phyloP scores from a whole-genome alignment of 1,284 basidiomycete genomes.

The Thecaphora frezii region DNA sequence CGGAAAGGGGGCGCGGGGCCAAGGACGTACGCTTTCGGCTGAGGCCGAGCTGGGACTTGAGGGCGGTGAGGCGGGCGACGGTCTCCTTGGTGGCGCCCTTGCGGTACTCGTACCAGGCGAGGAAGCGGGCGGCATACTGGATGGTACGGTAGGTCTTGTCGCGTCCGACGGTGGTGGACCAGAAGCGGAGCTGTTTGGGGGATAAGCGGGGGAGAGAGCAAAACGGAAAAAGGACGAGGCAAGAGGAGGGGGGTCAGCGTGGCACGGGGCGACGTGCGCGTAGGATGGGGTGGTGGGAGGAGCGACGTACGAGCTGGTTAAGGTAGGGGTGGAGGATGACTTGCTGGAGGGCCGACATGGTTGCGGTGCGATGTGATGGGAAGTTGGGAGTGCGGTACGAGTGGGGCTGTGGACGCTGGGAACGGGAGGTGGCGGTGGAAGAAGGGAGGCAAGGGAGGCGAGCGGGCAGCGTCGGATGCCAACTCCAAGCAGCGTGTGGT shows the following conservation, averaged over 20 bases:
- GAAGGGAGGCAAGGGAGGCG: too few species aligned
- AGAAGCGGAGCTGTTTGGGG: constrained; percentile 54
- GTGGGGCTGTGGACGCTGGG: too few species aligned
- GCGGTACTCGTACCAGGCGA: constrained; percentile 71
- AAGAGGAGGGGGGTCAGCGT: background rate
- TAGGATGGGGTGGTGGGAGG: background rate
- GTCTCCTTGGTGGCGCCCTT: constrained; percentile 61
- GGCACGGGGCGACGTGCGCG: background rate
- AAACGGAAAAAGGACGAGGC: background rate
- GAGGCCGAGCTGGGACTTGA: constrained; percentile 61
- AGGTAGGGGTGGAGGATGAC: constrained; percentile 58
- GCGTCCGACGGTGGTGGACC: constrained; percentile 58
- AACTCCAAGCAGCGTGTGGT: too few species aligned
- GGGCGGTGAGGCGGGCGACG: constrained; percentile 58
- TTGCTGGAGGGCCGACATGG: constrained; percentile 57
- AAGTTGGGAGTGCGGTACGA: too few species aligned
- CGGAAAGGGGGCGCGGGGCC: too few species aligned
- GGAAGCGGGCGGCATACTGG: constrained; percentile 88
- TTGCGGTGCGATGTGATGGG: background rate
- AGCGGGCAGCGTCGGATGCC: too few species aligned
- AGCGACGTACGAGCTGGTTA: constrained; percentile 44
- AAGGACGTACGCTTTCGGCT: constrained; percentile 60
- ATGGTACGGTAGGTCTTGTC: constrained; percentile 80
- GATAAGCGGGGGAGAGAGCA: background rate
- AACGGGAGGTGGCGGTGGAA: too few species aligned